These are phyloP conservation scores for Metschnikowia cubensis DNA, from an alignment of 805 yeast genomes.

Conservation along the genomic window DNA sequence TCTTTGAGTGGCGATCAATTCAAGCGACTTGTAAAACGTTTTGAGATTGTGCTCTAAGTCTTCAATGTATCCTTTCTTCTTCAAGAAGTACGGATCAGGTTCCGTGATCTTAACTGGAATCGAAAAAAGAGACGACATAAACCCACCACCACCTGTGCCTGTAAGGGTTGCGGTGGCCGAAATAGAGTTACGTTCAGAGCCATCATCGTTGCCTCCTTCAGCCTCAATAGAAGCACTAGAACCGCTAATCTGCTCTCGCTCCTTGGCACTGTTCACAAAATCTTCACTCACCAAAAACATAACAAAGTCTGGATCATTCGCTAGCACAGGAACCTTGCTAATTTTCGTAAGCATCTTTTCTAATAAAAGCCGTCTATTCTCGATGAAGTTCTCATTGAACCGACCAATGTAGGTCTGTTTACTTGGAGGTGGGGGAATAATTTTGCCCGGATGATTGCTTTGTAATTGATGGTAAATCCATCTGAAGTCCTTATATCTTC, in stretches of 20 bases:
- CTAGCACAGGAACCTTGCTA: conserved; percentile 51
- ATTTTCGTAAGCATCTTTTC: conserved; percentile 82
- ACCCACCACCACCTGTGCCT: conserved; percentile 44
- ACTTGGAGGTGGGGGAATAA: conserved; percentile 90
- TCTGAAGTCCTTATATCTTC: conserved; percentile 88
- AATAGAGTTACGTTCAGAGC: conserved; percentile 19
- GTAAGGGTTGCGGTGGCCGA: conserved; percentile 16
- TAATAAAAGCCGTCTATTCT: conserved; percentile 75
- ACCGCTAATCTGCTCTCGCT: conserved; percentile 59
- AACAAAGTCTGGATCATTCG: conserved; percentile 69
- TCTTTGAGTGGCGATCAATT: conserved; percentile 69
- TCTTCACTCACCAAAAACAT: conserved; percentile 74
- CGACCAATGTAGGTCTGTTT: conserved; percentile 92
- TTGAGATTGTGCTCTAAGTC: conserved; percentile 69
- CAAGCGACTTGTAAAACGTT: conserved; percentile 66
- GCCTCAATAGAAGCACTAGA: conserved; percentile 43
- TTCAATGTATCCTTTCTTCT: conserved; percentile 65
- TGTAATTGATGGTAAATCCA: conserved; percentile 91
- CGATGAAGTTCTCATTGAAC: conserved; percentile 85
- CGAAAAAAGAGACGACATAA: conserved; percentile 69
- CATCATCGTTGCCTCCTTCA: conserved; percentile 37
- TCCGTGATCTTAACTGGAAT: conserved; percentile 67
- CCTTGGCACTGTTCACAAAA: conserved; percentile 64
- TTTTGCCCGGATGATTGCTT: conserved; percentile 81
- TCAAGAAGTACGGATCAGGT: conserved; percentile 71